These are phyloP conservation scores for Tuber calosporum DNA, from an alignment of 495 filamentous ascomycete genomes.

Conservation along the genomic window DNA sequence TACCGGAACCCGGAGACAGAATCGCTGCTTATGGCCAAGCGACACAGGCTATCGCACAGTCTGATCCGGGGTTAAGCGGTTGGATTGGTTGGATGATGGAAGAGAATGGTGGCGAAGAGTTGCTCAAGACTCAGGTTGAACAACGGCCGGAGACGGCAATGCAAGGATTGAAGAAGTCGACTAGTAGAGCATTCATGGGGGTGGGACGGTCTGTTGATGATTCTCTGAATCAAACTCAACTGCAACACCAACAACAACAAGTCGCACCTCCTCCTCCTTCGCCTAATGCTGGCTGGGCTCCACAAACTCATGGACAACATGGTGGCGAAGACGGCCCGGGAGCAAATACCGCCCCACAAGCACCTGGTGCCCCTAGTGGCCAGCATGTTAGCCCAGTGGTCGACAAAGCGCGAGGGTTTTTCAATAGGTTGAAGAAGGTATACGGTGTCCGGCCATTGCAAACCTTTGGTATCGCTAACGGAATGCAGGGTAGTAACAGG, in stretches of 20 bases:
- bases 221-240: background rate
- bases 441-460: background rate
- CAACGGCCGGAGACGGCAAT: conserved; percentile 2
- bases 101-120: conserved; percentile 31
- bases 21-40: conserved; percentile 35
- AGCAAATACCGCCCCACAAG: background rate
- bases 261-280: background rate
- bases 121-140: conserved; percentile 17
- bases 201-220: background rate
- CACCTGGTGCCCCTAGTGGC: background rate
- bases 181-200: background rate
- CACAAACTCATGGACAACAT: background rate
- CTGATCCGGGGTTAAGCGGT: conserved; percentile 16
- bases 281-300: background rate
- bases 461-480: background rate
- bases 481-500: background rate
- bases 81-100: conserved; percentile 38
- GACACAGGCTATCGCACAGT: conserved; percentile 14
- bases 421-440: background rate
- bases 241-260: conserved; percentile 14
- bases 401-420: background rate
- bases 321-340: background rate
- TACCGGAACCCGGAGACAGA: conserved; percentile 22
- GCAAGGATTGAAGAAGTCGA: background rate
- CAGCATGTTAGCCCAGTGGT: background rate